Conservation (phyloP, 768 basidiomycete genomes). For the Naganishia kalamii region DNA sequence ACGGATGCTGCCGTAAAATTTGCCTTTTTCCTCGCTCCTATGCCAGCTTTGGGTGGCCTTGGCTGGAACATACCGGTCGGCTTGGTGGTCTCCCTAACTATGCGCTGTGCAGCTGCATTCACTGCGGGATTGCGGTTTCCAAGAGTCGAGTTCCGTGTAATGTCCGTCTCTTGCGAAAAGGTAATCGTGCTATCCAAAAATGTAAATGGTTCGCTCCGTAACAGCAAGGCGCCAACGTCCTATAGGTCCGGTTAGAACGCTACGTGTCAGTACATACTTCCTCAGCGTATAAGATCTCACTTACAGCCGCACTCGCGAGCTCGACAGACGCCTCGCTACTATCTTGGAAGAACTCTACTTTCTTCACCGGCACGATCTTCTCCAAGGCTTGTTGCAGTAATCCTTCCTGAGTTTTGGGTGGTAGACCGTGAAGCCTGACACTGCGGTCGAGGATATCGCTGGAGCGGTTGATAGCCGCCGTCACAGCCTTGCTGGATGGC, state of each 20-base stretch:
- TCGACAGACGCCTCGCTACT: slow-evolving; percentile 50
- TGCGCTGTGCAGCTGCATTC: background rate
- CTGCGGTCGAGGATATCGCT: slow-evolving; percentile 51
- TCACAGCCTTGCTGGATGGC: slow-evolving; percentile 1
- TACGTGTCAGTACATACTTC: background rate
- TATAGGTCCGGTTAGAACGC: slow-evolving; percentile 50
- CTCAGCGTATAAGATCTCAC: slow-evolving; percentile 26
- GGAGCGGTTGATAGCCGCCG: slow-evolving; percentile 2
- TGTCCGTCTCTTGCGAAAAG: slow-evolving; percentile 46
- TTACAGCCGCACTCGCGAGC: slow-evolving; percentile 47
- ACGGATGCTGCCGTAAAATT: slow-evolving; percentile 16
- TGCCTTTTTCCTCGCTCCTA: slow-evolving; percentile 8
- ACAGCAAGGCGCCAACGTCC: slow-evolving; percentile 76
- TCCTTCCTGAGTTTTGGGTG: slow-evolving; percentile 74
- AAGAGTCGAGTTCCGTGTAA: slow-evolving; percentile 5
- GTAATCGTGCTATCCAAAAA: slow-evolving; percentile 61
- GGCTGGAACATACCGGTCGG: slow-evolving; percentile 15
- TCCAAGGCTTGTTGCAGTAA: slow-evolving; percentile 82
- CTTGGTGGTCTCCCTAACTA: background rate
- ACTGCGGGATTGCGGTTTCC: background rate
- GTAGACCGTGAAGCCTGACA: slow-evolving; percentile 68
- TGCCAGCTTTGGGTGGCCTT: slow-evolving; percentile 10
- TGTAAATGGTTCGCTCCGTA: slow-evolving; percentile 64
- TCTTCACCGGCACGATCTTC: slow-evolving; percentile 61
- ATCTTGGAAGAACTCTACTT: slow-evolving; percentile 65